phyloP scores from a whole-genome alignment of 352 stramenopile species.

The Bremia lactucae region DNA sequence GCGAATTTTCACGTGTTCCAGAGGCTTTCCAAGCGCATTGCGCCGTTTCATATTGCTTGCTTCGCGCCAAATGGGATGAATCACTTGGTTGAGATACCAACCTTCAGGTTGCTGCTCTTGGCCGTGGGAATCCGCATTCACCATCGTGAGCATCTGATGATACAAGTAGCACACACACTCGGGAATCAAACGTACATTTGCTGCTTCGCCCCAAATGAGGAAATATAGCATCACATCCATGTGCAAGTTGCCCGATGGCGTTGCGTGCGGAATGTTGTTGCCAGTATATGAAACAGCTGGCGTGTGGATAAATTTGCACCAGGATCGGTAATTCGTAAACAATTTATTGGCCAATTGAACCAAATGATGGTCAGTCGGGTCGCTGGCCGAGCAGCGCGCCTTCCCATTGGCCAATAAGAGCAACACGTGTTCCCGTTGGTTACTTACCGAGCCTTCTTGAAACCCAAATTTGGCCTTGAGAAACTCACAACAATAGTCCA shows the following conservation, averaged over 20 bases:
- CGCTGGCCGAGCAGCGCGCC: slow-evolving; percentile 35
- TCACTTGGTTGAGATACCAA: slow-evolving; percentile 52
- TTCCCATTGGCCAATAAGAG: slow-evolving; percentile 71
- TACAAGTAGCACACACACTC: slow-evolving; percentile 97
- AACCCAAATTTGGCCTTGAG: slow-evolving; percentile 77
- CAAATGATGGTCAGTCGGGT: slow-evolving; percentile 46
- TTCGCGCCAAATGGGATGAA: slow-evolving; percentile 61
- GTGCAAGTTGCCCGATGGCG: slow-evolving; percentile 23
- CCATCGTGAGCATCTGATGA: slow-evolving; percentile 64
- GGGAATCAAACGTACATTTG: slow-evolving; percentile 94
- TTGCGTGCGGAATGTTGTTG: slow-evolving; percentile 10
- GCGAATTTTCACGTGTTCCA: slow-evolving; percentile 66
- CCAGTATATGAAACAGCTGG: slow-evolving; percentile 64
- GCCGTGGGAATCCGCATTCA: slow-evolving; percentile 40
- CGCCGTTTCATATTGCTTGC: slow-evolving; percentile 62
- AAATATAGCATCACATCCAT: slow-evolving; percentile 95
- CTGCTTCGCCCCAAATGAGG: slow-evolving; percentile 93
- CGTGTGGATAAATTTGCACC: slow-evolving; percentile 56
- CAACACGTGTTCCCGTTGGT: slow-evolving; percentile 77
- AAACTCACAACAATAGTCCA: slow-evolving; percentile 76
- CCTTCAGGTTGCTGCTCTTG: slow-evolving; percentile 30
- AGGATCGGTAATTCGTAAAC: slow-evolving; percentile 65
- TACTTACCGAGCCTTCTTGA: slow-evolving; percentile 70
- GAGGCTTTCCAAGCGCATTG: slow-evolving; percentile 41
- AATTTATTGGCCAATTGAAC: slow-evolving; percentile 57